Evolutionary conservation across 176 grass and related monocot genomes (phyloP).

Genomic region (Phoenix dactylifera): DNA sequence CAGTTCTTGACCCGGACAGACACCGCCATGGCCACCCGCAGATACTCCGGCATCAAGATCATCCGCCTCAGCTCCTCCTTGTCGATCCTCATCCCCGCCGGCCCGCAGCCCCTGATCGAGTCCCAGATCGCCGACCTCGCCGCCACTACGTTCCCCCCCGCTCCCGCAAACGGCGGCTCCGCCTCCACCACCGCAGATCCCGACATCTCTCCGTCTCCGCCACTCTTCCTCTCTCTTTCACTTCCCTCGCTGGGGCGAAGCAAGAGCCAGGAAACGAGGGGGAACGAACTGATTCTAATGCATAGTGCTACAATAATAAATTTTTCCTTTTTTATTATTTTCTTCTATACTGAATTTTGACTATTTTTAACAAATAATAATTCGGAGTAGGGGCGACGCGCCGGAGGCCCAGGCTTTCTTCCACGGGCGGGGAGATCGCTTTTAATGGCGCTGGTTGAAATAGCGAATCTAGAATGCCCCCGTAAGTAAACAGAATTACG

Average conservation of each 20-base stretch:
- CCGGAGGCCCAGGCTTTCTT: too few species aligned
- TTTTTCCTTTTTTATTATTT: too few species aligned
- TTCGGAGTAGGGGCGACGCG: too few species aligned
- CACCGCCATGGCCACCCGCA: slow-evolving; percentile 39
- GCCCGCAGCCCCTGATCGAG: slow-evolving; percentile 59
- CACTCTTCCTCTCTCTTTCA: slow-evolving; percentile 2
- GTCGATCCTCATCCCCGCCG: slow-evolving; percentile 53
- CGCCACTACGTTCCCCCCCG: background rate
- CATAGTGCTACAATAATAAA: too few species aligned
- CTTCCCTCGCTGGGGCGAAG: background rate
- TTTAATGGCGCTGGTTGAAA: too few species aligned
- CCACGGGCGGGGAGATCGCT: too few species aligned
- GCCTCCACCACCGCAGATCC: slow-evolving; percentile 21
- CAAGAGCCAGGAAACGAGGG: background rate
- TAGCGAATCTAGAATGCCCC: too few species aligned
- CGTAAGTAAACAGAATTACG: too few species aligned
- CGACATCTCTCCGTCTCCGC: slow-evolving; percentile 26
- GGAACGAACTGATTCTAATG: background rate
- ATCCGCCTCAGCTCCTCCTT: slow-evolving; percentile 63
- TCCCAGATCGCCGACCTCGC: slow-evolving; percentile 87
- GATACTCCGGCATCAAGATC: slow-evolving; percentile 71
- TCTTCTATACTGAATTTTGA: too few species aligned
- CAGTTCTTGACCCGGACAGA: slow-evolving; percentile 44
- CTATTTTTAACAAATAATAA: too few species aligned
- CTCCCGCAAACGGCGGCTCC: slow-evolving; percentile 3